Conservation (phyloP, 169 alveolate species). For the Cryptosporidium xiaoi region DNA sequence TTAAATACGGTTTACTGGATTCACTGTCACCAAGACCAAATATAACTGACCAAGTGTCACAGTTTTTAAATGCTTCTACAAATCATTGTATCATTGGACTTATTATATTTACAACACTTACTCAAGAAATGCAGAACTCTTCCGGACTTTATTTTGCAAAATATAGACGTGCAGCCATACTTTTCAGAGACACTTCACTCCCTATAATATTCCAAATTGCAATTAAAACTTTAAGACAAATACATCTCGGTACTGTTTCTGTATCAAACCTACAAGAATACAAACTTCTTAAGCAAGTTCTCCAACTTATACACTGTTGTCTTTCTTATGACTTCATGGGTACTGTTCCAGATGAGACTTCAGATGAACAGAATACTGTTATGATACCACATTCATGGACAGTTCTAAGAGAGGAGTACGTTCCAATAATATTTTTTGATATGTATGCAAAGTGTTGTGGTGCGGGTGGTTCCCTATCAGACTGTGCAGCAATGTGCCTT, state of each 20-base stretch:
- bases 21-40: slow-evolving; percentile 84
- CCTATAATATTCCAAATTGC: slow-evolving; percentile 89
- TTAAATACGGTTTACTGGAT: slow-evolving; percentile 91
- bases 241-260: slow-evolving; percentile 62
- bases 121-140: slow-evolving; percentile 88
- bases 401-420: slow-evolving; percentile 86
- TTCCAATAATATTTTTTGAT: slow-evolving; percentile 82
- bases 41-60: slow-evolving; percentile 79
- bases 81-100: slow-evolving; percentile 94
- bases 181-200: slow-evolving; percentile 92
- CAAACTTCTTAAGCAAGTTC: slow-evolving; percentile 87
- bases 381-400: slow-evolving; percentile 94
- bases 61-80: slow-evolving; percentile 88
- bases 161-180: slow-evolving; percentile 90
- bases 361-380: slow-evolving; percentile 93
- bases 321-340: slow-evolving; percentile 94
- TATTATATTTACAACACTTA: slow-evolving; percentile 89
- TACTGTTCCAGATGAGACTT: slow-evolving; percentile 93
- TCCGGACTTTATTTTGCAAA: slow-evolving; percentile 87
- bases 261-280: slow-evolving; percentile 79
- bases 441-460: slow-evolving; percentile 76
- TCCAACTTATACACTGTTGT: slow-evolving; percentile 89
- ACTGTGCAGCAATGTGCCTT: slow-evolving; percentile 88
- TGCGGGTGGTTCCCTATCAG: slow-evolving; percentile 75
- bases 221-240: slow-evolving; percentile 75